Evolutionary conservation across 768 basidiomycete genomes (phyloP).

Genomic region (Leucogyrophana mollusca): DNA sequence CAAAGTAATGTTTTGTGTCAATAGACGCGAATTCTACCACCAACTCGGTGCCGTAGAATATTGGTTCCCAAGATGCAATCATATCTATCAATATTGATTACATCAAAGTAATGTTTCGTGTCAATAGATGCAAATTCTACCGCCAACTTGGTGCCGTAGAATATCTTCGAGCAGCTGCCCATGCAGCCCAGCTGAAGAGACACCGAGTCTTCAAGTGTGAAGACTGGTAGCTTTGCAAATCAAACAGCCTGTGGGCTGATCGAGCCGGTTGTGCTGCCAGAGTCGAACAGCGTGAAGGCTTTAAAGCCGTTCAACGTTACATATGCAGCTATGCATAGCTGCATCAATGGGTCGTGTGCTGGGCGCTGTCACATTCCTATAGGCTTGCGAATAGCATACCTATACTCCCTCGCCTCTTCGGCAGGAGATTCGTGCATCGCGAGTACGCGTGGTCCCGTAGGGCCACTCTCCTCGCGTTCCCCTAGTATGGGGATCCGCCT

Average conservation of each 20-base stretch:
- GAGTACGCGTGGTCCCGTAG: too few relatives aligned
- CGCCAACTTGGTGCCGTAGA: conserved; percentile 19
- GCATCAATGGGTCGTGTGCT: too few relatives aligned
- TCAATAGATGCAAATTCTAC: conserved; percentile 8
- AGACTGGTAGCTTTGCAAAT: conserved; percentile 6
- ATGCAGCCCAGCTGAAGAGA: conserved; percentile 31
- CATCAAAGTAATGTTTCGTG: conserved; percentile 23
- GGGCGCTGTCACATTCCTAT: too few relatives aligned
- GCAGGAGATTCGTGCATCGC: too few relatives aligned
- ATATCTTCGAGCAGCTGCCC: conserved; percentile 28
- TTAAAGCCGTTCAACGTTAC: background rate
- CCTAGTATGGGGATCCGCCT: too few relatives aligned
- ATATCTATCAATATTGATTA: conserved; percentile 36
- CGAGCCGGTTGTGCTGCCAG: conserved; percentile 21
- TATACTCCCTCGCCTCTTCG: too few relatives aligned
- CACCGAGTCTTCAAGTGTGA: conserved; percentile 13
- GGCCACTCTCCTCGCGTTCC: too few relatives aligned
- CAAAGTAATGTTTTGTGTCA: conserved; percentile 18
- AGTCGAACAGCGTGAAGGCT: conserved; percentile 21
- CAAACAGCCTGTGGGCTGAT: conserved; percentile 19
- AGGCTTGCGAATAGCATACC: too few relatives aligned
- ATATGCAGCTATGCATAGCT: background rate
- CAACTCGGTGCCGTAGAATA: conserved; percentile 17
- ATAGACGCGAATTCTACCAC: conserved; percentile 6
- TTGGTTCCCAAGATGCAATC: conserved; percentile 37